These are phyloP conservation scores for Dictyostelium intermedium DNA, from an alignment of 78 protist species.

Conservation along the genomic window DNA sequence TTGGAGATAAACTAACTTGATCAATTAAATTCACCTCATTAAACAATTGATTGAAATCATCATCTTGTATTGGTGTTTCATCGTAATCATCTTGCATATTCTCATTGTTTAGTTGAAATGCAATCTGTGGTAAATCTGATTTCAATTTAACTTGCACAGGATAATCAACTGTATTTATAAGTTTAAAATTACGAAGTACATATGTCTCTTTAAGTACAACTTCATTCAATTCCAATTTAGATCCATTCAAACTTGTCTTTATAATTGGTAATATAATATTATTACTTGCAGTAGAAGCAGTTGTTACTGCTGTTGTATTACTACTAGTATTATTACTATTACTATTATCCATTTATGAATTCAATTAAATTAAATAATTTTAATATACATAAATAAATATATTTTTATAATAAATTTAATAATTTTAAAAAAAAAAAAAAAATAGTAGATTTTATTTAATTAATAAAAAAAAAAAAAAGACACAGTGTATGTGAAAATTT, in stretches of 20 bases:
- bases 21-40: conserved; percentile 64
- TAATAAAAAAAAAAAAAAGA: not conserved
- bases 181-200: conserved; percentile 62
- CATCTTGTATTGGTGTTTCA: conserved; percentile 39
- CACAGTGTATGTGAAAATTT: no score
- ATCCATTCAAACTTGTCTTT: conserved; percentile 39
- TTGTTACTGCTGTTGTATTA: not conserved
- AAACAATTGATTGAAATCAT: conserved; percentile 75
- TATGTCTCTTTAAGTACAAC: conserved; percentile 76
- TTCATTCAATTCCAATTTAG: conserved; percentile 58
- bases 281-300: not conserved
- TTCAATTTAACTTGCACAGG: conserved; percentile 42
- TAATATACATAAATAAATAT: not conserved
- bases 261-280: conserved; percentile 22
- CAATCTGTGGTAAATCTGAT: conserved; percentile 60
- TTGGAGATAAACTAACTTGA: conserved; percentile 3
- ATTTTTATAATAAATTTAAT: not conserved
- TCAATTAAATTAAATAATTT: not conserved
- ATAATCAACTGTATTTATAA: conserved; percentile 21
- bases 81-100: conserved; percentile 75
- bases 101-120: conserved; percentile 74
- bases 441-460: not conserved
- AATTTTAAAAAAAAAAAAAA: not conserved
- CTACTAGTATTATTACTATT: not conserved
- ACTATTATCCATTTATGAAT: not conserved